Evolutionary conservation across 495 filamentous ascomycete species (phyloP), one percentile per base, ranked within the genome.

Genomic region (Penicillium bialowiezense): DNA sequence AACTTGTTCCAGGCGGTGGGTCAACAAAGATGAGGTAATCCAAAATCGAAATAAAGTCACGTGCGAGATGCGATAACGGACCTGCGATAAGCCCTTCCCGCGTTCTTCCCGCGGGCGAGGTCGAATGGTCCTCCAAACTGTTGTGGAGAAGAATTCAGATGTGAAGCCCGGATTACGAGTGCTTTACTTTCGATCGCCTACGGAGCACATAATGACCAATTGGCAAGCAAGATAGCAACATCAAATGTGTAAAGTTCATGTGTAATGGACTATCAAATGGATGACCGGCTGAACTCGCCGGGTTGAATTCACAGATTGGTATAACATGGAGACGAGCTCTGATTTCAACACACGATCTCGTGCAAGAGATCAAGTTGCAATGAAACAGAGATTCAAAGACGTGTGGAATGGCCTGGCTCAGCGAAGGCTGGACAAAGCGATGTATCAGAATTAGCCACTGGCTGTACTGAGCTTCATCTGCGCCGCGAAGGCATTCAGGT

Each of bases 401-500:
- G 7, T 32, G 12, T 32, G 12, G 3, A 32, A 32, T 32, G 29
- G 12, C 29, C 12, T 4, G 12, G 12, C 29, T 32, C 12, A 26
- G 23, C 5, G 5, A 32, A 3, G 29, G 10, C 12, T 12, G 29
- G 29, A 32, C 24, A 9, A 28, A 28, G 5, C 24, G 18, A 17
- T 13, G n/a, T 8, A 23, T 26, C 20, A 18, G 5, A 14, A 36
- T 59, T 39, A 63, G 15, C 45, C 56, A 52, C 62, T 60, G 1
- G 62, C 64, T 3, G 60, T 63, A 18, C 62, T 69, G 10, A 61
- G 34, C 20, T 61, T 65, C 59, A 76, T 59, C 20, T 72, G 67
- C 1, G 50, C 40, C 4, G 77, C 73, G 58, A 89, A 88, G 0
- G 76, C 76, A 14, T 63, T 66, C 41, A 91, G 77, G 57, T 97